Evolutionary conservation across 805 yeast genomes (phyloP).

Genomic region (Zygosaccharomyces bisporus): DNA sequence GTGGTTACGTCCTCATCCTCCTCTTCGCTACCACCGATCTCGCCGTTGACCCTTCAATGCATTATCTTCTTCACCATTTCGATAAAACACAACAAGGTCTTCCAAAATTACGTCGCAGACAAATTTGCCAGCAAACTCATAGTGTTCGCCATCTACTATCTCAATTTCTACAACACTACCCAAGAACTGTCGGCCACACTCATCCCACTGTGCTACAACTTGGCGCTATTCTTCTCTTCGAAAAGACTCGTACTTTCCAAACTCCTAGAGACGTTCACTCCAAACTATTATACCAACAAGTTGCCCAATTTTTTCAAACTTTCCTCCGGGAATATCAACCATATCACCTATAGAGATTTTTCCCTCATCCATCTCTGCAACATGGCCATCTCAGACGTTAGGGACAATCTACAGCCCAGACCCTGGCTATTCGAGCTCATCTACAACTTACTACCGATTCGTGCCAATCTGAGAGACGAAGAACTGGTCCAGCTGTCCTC

Average conservation of each 20-base stretch:
- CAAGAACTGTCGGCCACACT: conserved; percentile 29
- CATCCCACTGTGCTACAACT: conserved; percentile 49
- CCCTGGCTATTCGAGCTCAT: conserved; percentile 55
- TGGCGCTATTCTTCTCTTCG: conserved; percentile 49
- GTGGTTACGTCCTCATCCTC: background rate
- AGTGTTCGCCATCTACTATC: conserved; percentile 53
- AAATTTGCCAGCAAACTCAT: conserved; percentile 52
- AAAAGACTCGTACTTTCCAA: conserved; percentile 38
- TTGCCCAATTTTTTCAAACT: conserved; percentile 53
- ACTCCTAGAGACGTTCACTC: conserved; percentile 45
- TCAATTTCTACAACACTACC: conserved; percentile 41
- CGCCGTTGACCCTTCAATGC: conserved; percentile 55
- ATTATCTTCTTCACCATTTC: conserved; percentile 71
- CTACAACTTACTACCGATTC: conserved; percentile 55
- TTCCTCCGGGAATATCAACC: conserved; percentile 37
- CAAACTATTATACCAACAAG: conserved; percentile 41
- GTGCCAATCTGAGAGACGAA: conserved; percentile 18
- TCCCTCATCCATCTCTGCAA: conserved; percentile 50
- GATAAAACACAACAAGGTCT: conserved; percentile 63
- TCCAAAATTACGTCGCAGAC: conserved; percentile 44
- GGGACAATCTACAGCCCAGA: conserved; percentile 31
- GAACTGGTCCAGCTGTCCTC: conserved; percentile 27
- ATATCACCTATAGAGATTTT: conserved; percentile 60
- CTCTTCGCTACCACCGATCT: conserved; percentile 34
- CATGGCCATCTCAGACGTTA: conserved; percentile 39